Evolutionary conservation across 1,139 yeast species (phyloP), one percentile per base, ranked within the genome.

Genomic region (Geotrichum cucujoidarum): DNA sequence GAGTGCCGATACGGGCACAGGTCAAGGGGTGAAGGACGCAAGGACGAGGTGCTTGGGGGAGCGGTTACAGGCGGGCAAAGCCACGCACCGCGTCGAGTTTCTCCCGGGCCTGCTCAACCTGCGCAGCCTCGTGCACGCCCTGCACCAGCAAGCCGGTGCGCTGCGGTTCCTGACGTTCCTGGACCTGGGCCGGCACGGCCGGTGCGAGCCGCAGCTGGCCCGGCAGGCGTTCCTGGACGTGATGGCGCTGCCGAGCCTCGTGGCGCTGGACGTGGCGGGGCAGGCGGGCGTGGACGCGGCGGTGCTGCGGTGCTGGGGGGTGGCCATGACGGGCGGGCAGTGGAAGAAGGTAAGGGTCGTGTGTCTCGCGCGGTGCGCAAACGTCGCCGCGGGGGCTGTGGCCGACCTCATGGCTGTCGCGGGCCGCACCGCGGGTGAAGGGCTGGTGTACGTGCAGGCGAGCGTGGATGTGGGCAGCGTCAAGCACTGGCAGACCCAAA

Each of bases 251-350:
- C 48, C 47, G 10, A 49, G 49, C 18, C 50, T 59, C 5, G 54
- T 47, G 11, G 62, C 57, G 10, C 49, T 59, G 32, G 62, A 59
- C 40, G 57, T 59, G 17, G 53, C 59, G 11, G 52, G 50, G 3
- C 35, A 47, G 21, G 50, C 49, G 8, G 47, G 25, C 14, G 27
- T 49, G 25, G 45, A 47, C 51, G 37, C 44, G 40, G 49, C 41
- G 41, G 29, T 55, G 17, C 40, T 58, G 18, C 45, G 54, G 31
- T 43, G 53, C 24, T 59, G 61, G 62, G 40, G 47, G n/a, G 48
- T 56, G n/a, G 60, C 61, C 6, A 48, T 57, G 42, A 48, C 45
- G 18, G 47, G 49, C 20, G 58, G 57, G 7, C 48, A 51, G 17
- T 57, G 60, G 60, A 25, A 21, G 18, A 41, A 49, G 7, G 32